A percentile compares a stretch with the other conserved stretches of the same genome.
phyloP scores from a whole-genome alignment of 257 asterid species.

The Gynochthodes officinalis region DNA sequence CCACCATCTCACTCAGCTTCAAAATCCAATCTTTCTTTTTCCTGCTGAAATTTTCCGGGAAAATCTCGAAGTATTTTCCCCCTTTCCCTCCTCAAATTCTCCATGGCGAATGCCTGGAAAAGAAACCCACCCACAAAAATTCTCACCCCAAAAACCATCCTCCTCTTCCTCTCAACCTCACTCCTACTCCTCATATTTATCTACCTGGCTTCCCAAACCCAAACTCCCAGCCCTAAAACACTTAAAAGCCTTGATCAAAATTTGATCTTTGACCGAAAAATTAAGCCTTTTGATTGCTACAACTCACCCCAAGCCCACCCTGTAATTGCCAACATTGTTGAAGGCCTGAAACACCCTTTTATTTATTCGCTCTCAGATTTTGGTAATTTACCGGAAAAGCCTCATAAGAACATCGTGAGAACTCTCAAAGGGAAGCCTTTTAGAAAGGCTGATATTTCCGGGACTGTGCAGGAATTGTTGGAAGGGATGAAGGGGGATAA shows the following conservation, averaged over 20 bases:
- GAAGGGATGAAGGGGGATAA: conserved; percentile 43
- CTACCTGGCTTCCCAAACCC: conserved; percentile 74
- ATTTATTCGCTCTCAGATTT: conserved; percentile 82
- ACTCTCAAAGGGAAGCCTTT: conserved; percentile 85
- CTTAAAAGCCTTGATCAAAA: conserved; percentile 17
- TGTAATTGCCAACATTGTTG: conserved; percentile 82
- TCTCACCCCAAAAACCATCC: conserved; percentile 58
- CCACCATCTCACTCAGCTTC: neutral
- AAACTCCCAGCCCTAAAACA: conserved; percentile 34
- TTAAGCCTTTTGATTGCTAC: conserved; percentile 70
- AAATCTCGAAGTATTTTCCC: neutral
- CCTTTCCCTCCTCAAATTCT: neutral
- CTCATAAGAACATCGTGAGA: conserved; percentile 90
- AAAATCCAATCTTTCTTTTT: neutral
- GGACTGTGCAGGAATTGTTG: conserved; percentile 73
- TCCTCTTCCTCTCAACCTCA: conserved; percentile 70
- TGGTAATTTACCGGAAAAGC: conserved; percentile 85
- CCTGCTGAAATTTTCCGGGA: neutral
- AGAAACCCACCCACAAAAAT: conserved; percentile 64
- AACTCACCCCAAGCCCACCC: conserved; percentile 83
- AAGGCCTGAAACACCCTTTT: conserved; percentile 88
- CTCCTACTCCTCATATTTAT: conserved; percentile 64
- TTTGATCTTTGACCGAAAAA: conserved; percentile 29
- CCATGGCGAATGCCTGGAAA: conserved; percentile 93
- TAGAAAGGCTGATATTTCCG: conserved; percentile 83